Percentiles rank a stretch among this genome's conserved stretches.
These are phyloP conservation scores for Oryza brachyantha DNA, from an alignment of 176 grass and related monocot species.

Conservation along the genomic window DNA sequence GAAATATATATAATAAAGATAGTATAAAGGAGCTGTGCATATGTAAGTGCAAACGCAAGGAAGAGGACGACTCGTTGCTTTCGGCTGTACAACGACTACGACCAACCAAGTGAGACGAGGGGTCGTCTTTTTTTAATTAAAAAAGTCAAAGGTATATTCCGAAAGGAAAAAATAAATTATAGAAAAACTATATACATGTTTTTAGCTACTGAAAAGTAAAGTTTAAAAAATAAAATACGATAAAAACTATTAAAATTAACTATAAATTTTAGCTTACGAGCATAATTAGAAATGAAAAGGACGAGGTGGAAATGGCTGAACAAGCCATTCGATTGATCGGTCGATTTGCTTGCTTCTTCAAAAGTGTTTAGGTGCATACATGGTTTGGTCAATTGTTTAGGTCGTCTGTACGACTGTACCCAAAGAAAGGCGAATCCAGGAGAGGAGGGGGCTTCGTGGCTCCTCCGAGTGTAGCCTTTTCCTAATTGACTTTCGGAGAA, in stretches of 20 bases:
- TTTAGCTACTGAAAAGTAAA: no score
- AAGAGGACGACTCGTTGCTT: background rate
- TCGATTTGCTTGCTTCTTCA: conserved; percentile 1
- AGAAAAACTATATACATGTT: no score
- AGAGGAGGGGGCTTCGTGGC: conserved; percentile 28
- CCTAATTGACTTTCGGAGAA: background rate
- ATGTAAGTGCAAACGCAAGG: conserved; percentile 8
- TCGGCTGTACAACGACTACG: conserved; percentile 1
- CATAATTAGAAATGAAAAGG: no score
- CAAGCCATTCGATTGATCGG: background rate
- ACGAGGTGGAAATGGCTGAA: no score
- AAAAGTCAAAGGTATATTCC: no score
- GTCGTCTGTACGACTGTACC: background rate
- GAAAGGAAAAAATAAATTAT: no score
- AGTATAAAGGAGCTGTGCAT: background rate
- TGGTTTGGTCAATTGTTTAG: conserved; percentile 35
- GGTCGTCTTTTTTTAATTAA: no score
- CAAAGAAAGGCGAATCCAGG: background rate
- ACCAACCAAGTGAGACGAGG: background rate
- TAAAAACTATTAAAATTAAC: no score
- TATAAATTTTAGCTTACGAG: no score
- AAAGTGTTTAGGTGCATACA: conserved; percentile 29
- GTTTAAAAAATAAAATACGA: no score
- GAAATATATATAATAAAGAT: background rate
- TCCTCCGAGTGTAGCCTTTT: background rate